A percentile compares a stretch with the other conserved stretches of the same genome.
These are phyloP conservation scores for Dillenia suffruticosa DNA, from an alignment of 164 flowering plant species.

Conservation along the genomic window DNA sequence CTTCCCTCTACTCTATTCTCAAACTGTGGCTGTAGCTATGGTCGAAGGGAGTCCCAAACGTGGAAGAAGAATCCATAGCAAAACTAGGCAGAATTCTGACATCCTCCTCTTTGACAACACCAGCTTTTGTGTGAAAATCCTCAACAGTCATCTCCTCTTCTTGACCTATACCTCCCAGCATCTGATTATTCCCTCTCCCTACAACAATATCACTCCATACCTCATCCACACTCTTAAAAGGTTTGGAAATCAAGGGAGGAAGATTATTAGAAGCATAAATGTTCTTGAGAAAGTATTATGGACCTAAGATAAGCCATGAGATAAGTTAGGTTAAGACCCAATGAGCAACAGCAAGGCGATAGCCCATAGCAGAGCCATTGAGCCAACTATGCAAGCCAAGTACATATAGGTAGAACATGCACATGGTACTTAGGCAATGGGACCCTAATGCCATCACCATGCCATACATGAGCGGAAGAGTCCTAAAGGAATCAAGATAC, in stretches of 20 bases:
- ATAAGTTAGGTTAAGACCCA: no score
- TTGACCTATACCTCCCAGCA: slow-evolving; percentile 11
- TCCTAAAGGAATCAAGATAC: no score
- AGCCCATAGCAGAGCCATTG: no score
- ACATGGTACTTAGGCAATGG: no score
- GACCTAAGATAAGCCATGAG: no score
- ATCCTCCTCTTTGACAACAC: slow-evolving; percentile 60
- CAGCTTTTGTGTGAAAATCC: slow-evolving; percentile 76
- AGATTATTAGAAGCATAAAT: slow-evolving; percentile 40
- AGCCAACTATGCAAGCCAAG: no score
- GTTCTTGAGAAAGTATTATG: slow-evolving; percentile 35
- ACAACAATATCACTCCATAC: slow-evolving; percentile 68
- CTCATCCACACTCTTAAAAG: slow-evolving; percentile 37
- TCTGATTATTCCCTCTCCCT: slow-evolving; percentile 18
- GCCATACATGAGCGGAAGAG: no score
- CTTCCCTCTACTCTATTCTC: slow-evolving; percentile 15
- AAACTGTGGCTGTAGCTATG: slow-evolving; percentile 8
- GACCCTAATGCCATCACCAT: no score
- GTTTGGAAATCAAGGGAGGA: slow-evolving; percentile 5
- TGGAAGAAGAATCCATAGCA: no score
- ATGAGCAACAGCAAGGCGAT: no score
- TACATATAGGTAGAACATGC: no score
- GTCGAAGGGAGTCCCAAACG: slow-evolving; percentile 10
- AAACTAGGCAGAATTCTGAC: no score
- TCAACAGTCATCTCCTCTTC: slow-evolving; percentile 64